A percentile compares a stretch with the other conserved stretches of the same genome.
Conservation (phyloP, 306 rosid genomes). For the Trifolium repens region DNA sequence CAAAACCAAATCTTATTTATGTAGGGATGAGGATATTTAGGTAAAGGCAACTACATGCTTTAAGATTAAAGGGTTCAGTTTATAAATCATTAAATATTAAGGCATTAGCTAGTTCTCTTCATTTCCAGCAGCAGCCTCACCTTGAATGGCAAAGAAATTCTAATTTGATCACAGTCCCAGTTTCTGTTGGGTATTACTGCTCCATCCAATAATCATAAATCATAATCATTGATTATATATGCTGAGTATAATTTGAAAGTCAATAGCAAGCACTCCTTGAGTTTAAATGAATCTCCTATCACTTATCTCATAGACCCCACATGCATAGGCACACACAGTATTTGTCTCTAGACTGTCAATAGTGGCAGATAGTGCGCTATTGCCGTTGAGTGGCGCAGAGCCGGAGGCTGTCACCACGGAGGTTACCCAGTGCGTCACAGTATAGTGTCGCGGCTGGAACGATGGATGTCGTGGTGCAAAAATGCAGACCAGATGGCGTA, state of each 20-base stretch:
- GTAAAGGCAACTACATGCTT: neutral
- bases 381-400: neutral
- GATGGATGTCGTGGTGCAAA: neutral
- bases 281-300: constrained; percentile 4
- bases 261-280: neutral
- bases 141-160: neutral
- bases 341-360: neutral
- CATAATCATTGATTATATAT: too few species aligned
- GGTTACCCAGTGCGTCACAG: neutral
- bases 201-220: constrained; percentile 6
- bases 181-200: neutral
- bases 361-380: neutral
- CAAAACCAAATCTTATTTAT: neutral
- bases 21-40: neutral
- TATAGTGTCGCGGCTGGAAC: neutral
- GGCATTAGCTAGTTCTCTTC: constrained; percentile 24
- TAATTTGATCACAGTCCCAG: neutral
- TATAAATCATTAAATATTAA: constrained; percentile 1
- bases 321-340: neutral
- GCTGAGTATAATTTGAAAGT: neutral
- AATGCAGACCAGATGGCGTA: neutral
- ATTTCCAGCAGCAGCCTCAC: neutral
- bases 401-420: neutral
- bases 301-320: constrained; percentile 17
- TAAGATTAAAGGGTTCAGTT: neutral